Evolutionary conservation across 139 green algal species (phyloP), one percentile per base, ranked within the genome.

Genomic region (Tetradesmus lagerheimii): DNA sequence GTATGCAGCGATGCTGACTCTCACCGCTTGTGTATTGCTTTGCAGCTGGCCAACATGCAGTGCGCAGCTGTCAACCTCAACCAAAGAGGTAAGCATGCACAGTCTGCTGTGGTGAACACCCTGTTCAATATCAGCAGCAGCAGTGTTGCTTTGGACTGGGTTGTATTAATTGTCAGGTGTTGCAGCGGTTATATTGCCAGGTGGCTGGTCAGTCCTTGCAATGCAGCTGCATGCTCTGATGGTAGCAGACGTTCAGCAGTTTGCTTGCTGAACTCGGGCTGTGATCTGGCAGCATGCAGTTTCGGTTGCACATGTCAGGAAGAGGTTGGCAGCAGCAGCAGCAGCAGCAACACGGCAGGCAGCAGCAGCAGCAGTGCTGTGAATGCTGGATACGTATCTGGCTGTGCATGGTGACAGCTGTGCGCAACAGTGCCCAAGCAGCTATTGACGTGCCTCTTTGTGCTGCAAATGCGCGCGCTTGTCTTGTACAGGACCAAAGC

Each of bases 331-430:
- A 62, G 77, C 77, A 62, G 38, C 77, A 78, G 2, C 15, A 80
- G 53, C 41, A 88, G 35, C 83, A 66, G 35, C 50, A 87, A 53
- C 81, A 86, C 27, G 74, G n/a, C n/a, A n/a, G n/a, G 75, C 75
- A 50, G 35, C 75, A 50, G 39, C 80, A n/a, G n/a, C n/a, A n/a
- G n/a, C n/a, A n/a, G n/a, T n/a, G n/a, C n/a, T n/a, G n/a, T n/a
- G n/a, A n/a, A n/a, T n/a, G n/a, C n/a, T n/a, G n/a, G n/a, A n/a
- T n/a, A n/a, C n/a, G n/a, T n/a, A n/a, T n/a, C n/a, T n/a, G n/a
- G n/a, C n/a, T n/a, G n/a, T n/a, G n/a, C n/a, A n/a, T n/a, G n/a
- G n/a, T n/a, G n/a, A n/a, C n/a, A n/a, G 43, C 29, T 14, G 37
- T 29, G 31, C 41, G 50, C 81, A 50, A 35, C 81, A 87, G 81